Percentiles rank a stretch among this genome's conserved stretches.
Evolutionary conservation across 176 grass and related monocot genomes (phyloP).

Genomic region (Triticum urartu): DNA sequence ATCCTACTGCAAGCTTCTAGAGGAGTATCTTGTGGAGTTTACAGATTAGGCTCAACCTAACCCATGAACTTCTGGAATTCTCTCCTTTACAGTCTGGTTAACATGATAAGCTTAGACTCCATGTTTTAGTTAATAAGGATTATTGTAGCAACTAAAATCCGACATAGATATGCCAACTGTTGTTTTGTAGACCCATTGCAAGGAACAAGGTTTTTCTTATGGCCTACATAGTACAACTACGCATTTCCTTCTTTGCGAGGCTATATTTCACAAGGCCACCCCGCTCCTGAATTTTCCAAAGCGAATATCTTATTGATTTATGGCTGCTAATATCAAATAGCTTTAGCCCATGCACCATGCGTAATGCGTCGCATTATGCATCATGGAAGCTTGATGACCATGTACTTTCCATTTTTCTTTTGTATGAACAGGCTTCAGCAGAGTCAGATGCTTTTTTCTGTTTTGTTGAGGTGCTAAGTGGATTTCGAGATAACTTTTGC

Average conservation of each 20-base stretch:
- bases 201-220: background rate
- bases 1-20: background rate
- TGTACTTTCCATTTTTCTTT: background rate
- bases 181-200: background rate
- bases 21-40: background rate
- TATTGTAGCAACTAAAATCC: background rate
- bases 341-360: constrained; percentile 2
- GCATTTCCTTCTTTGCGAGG: background rate
- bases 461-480: constrained; percentile 84
- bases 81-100: background rate
- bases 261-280: background rate
- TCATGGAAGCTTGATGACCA: background rate
- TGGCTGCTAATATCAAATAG: background rate
- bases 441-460: constrained; percentile 93
- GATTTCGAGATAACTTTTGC: constrained; percentile 96
- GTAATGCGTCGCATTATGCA: background rate
- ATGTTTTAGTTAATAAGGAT: background rate
- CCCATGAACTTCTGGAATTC: background rate
- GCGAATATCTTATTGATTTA: background rate
- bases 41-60: constrained; percentile 17
- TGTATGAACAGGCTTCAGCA: constrained; percentile 51
- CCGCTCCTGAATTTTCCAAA: background rate
- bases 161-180: background rate
- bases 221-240: background rate
- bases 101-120: background rate